Base-by-base conservation (phyloP, 306 rosid species). In the Geum urbanum region DNA sequence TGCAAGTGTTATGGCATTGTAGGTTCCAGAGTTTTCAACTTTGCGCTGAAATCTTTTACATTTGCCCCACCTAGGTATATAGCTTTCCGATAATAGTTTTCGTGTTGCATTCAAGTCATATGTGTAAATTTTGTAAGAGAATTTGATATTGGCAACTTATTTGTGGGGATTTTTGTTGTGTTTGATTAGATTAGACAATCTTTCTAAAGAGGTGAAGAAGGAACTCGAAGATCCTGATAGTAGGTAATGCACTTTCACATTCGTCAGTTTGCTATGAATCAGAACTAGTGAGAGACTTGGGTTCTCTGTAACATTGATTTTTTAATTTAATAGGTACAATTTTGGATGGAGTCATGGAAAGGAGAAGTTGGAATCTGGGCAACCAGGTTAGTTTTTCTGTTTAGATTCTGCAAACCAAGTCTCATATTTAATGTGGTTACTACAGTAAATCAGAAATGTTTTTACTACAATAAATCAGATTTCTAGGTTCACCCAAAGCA, bases 271-370 rank as follows among this genome's bases (percentile, higher is more conserved):
- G 27, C 27, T 24, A 24, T 24, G 27, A 24, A 24, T 24, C 27
- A 24, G 27, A 24, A 24, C 27, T 24, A 24, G 27, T 24, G 27
- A 24, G 27, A 24, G 27, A 70, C 54, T 71, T 22, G 16, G 44
- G 43, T 50, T 24, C 53, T 60, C 72, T 64, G 74, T 77, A 41
- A 57, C 77, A 12, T 76, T 63, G 67, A 76, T 73, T 72, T 66
- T 49, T 24, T 24, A 24, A 24, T 24, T 24, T 24, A 2, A 0
- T 69, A 90, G 98, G 87, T 94, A 94, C 84, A 90, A 91, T 80
- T 85, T 88, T 83, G 98, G 98, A 68, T 94, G 98, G 98, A 94
- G 97, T 80, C 98, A 94, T 77, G 98, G 97, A 76, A 90, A 94
- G 78, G 98, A 94, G 85, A 90, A 80, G 81, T 90, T 94, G 73